Percentiles rank a stretch among this genome's conserved stretches.
phyloP scores from a whole-genome alignment of 2,329 filamentous ascomycete species.

The Samsoniella hepiali region DNA sequence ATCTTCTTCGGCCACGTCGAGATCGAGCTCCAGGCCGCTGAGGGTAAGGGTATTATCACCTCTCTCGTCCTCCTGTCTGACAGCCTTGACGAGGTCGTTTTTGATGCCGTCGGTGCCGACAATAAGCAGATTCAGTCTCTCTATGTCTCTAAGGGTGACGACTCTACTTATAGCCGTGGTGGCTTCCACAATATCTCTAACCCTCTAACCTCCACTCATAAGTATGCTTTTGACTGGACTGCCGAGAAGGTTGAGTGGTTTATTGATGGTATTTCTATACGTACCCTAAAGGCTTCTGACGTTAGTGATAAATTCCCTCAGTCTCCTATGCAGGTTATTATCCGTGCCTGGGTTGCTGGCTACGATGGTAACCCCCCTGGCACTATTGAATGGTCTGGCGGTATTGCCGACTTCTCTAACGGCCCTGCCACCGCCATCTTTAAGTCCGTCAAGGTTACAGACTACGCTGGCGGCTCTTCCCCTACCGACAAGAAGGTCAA shows the following conservation, averaged over 20 bases:
- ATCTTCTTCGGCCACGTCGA: slow-evolving; percentile 95
- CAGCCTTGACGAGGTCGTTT: slow-evolving; percentile 88
- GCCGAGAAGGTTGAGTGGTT: slow-evolving; percentile 60
- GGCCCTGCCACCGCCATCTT: slow-evolving; percentile 56
- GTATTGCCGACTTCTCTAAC: slow-evolving; percentile 54
- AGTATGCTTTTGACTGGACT: slow-evolving; percentile 68
- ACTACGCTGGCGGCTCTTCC: slow-evolving; percentile 50
- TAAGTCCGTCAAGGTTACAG: slow-evolving; percentile 52
- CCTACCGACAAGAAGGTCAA: slow-evolving; percentile 39
- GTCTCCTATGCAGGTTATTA: slow-evolving; percentile 68
- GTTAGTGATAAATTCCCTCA: slow-evolving; percentile 60
- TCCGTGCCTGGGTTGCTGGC: slow-evolving; percentile 66
- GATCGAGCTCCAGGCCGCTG: slow-evolving; percentile 71
- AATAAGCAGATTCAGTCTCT: slow-evolving; percentile 77
- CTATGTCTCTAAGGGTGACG: slow-evolving; percentile 76
- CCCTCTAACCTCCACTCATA: slow-evolving; percentile 61
- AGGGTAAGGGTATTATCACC: slow-evolving; percentile 83
- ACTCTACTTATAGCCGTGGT: slow-evolving; percentile 65
- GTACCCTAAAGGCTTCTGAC: slow-evolving; percentile 58
- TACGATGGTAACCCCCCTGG: slow-evolving; percentile 59
- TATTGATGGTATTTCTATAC: slow-evolving; percentile 59
- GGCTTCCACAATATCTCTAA: slow-evolving; percentile 56
- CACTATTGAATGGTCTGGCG: slow-evolving; percentile 70
- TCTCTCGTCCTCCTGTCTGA: slow-evolving; percentile 87
- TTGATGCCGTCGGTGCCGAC: slow-evolving; percentile 87